A percentile compares a stretch with the other conserved stretches of the same genome.
Evolutionary conservation across 2,329 filamentous ascomycete species (phyloP).

Genomic region (Xylariales sp.): DNA sequence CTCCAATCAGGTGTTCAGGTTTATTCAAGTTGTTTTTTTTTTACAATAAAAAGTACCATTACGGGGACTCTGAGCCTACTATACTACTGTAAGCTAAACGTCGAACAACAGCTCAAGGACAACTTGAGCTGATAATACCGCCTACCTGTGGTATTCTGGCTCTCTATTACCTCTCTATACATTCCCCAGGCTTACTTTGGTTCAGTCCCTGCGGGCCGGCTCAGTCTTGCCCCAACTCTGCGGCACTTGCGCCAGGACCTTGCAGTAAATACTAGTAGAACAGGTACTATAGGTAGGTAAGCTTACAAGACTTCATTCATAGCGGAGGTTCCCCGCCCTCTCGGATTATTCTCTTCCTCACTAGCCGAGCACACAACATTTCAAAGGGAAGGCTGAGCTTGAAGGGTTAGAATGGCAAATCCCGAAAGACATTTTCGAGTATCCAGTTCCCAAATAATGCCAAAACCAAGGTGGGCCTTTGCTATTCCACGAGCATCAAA

Average conservation of each 20-base stretch:
- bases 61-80: too few species aligned
- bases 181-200: not conserved
- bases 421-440: not conserved
- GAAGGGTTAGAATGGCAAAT: not conserved
- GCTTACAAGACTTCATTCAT: not conserved
- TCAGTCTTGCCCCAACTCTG: not conserved
- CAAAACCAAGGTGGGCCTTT: too few species aligned
- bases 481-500: not conserved
- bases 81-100: too few species aligned
- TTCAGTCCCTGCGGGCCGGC: not conserved
- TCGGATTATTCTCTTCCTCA: not conserved
- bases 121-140: too few species aligned
- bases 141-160: too few species aligned
- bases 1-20: not conserved
- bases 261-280: not conserved
- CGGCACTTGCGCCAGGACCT: conserved; percentile 3
- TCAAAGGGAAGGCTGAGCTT: not conserved
- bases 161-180: too few species aligned
- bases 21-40: too few species aligned
- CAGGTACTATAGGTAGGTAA: not conserved
- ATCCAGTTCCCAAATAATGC: not conserved
- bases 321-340: conserved; percentile 12
- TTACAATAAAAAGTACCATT: too few species aligned
- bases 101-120: too few species aligned
- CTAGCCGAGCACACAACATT: not conserved